Evolutionary conservation across 2,329 filamentous ascomycete species (phyloP), one percentile per base, ranked within the genome.

Genomic region (Zymoseptoria ardabiliae): DNA sequence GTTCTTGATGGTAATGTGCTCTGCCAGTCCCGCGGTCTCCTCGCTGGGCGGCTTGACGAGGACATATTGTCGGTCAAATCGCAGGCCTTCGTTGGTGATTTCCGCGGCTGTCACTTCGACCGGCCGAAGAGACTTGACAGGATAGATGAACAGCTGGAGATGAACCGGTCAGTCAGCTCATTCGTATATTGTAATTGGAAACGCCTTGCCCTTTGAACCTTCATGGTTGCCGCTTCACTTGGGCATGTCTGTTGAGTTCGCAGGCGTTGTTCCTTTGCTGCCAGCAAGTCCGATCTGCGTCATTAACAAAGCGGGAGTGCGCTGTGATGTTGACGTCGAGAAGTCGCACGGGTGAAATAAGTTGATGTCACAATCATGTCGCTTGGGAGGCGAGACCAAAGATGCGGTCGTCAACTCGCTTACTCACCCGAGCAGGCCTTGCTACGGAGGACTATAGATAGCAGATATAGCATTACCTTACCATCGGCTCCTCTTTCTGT

Each of bases 1-100:
- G 48, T 66, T 70, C 61, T 72, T 72, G 65, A 72, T 72, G 10
- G 70, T 71, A 54, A 72, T 71, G 58, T 72, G 70, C 57, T 72
- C 69, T 8, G 69, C 69, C 10, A 71, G 63, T 10, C 68, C 68
- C 45, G 66, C 62, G 22, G 66, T 68, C 58, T 64, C 61, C 28
- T 61, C 62, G 22, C 65, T 68, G 9, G 70, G 70, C 4, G 68
- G 69, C 59, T 71, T 71, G 57, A 68, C 70, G 22, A 72, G 63
- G 30, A 72, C 68, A 68, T 72, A 72, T 61, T 72, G 70, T 4
- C 70, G 63, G 53, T 72, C 70, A 58, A 72, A 72, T 9, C 70
- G 67, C 10, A 72, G 62, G 1, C 70, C 70, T 63, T 72, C 70
- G 52, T 72, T 72, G 4, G 70, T 72, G 61, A 72, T 71, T 58